Conservation (phyloP, 306 rosid genomes). For the Rubus parviflorus region DNA sequence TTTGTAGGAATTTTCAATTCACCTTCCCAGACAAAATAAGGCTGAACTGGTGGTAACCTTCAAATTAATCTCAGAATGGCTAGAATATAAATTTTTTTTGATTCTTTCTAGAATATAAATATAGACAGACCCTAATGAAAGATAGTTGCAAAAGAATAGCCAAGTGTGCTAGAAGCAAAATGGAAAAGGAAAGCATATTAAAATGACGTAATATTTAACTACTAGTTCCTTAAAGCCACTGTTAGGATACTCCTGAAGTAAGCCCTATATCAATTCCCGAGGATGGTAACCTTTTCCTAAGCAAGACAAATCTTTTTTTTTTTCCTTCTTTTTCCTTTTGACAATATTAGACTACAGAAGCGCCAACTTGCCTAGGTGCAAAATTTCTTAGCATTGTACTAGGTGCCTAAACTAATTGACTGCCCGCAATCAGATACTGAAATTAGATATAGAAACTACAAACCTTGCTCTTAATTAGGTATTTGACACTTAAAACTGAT, state of each 20-base stretch:
- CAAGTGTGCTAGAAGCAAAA: not conserved
- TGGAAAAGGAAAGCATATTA: not conserved
- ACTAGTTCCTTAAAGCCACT: not conserved
- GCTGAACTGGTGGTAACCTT: not conserved
- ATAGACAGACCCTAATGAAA: not conserved
- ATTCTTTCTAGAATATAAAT: not conserved
- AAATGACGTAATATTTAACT: not conserved
- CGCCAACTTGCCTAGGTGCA: not conserved
- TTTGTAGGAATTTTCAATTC: not conserved
- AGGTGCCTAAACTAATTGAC: not conserved
- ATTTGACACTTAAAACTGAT: not conserved
- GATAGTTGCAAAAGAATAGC: not conserved
- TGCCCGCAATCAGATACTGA: not conserved
- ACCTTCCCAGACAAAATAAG: not conserved
- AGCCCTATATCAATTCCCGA: not conserved
- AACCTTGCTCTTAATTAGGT: not conserved
- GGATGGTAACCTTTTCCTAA: not conserved
- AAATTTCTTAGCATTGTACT: not conserved
- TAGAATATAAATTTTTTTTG: not conserved
- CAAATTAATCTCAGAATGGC: slow-evolving; percentile 2
- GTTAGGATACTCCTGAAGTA: not conserved
- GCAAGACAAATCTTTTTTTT: not conserved
- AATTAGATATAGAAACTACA: not conserved
- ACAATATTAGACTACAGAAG: not conserved
- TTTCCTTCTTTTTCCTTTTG: not conserved